Evolutionary conservation across 441 rosid genomes (phyloP), one percentile per base, ranked within the genome.

Genomic region (Corymbia calophylla): DNA sequence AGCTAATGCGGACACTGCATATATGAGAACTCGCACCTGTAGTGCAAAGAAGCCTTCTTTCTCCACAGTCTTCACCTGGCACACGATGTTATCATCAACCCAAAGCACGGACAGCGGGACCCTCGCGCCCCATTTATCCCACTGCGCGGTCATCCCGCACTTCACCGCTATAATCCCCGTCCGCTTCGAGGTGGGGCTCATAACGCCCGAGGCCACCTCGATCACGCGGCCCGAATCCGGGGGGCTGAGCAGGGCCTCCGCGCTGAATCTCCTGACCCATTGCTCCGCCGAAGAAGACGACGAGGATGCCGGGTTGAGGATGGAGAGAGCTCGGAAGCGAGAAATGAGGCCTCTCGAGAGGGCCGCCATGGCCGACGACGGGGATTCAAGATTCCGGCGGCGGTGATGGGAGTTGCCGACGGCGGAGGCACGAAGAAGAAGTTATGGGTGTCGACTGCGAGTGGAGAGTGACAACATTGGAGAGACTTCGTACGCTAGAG

Each of bases 41-140:
- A 98, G 89, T 85, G 99, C 92, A 89, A 95, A 96, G 88, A 95
- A 66, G 21, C 99, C 99, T 95, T 97, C 99, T 90, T 96, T 98
- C 87, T 97, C 99, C 47, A 96, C 54, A 58, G 99, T 97, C 91
- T 98, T 98, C 89, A 97, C 97, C 94, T 98, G 99, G 90, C 98
- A 93, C 88, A 98, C 99, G 51, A 97, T 93, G 89, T 97, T 98
- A 87, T 97, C 98, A 89, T 98, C 99, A 23, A 96, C 97, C 98
- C 98, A 97, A n/a, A 98, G 97, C 19, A 98, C 90, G 84, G 97
- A 93, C 55, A 94, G 81, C n/a, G 99, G 99, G 91, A 98, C 91
- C 94, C 97, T 95, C 64, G 94, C 94, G 51, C 99, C 99, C 99
- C 99, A 98, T 94, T 98, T 98, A 91, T 98, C 97, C 99, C 99